Evolutionary conservation across 2,329 filamentous ascomycete species (phyloP).

Genomic region (Curvularia sp.): DNA sequence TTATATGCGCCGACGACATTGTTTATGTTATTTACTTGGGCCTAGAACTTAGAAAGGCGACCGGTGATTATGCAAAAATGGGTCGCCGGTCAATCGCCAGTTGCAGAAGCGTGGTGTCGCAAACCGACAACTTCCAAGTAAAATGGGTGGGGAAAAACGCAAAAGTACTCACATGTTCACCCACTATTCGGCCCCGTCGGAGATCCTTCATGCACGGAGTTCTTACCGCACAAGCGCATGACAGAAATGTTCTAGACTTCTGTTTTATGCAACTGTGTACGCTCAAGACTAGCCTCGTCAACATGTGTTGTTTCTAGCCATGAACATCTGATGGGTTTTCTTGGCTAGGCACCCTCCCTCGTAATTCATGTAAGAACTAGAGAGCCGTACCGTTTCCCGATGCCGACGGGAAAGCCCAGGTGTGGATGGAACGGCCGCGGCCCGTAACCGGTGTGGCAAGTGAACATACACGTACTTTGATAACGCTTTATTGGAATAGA

Average conservation of each 20-base stretch:
- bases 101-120: neutral
- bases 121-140: neutral
- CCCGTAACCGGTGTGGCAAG: conserved; percentile 25
- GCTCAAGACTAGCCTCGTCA: neutral
- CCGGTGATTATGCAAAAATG: neutral
- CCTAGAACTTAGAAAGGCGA: neutral
- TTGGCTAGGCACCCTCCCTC: conserved; percentile 5
- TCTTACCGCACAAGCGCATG: conserved; percentile 10
- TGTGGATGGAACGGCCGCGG: conserved; percentile 26
- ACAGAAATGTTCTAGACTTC: conserved; percentile 10
- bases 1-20: conserved; percentile 5
- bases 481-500: neutral
- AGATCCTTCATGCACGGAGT: conserved; percentile 7
- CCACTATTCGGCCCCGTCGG: conserved; percentile 11
- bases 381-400: conserved; percentile 18
- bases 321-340: neutral
- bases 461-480: neutral
- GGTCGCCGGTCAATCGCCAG: too few relatives aligned
- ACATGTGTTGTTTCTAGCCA: neutral
- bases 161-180: conserved; percentile 7
- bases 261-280: conserved; percentile 3
- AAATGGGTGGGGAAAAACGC: neutral
- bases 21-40: neutral
- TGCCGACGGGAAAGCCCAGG: conserved; percentile 22
- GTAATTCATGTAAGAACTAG: conserved; percentile 8